Conservation (phyloP, 2,329 filamentous ascomycete genomes). For the Neurospora sp. region DNA sequence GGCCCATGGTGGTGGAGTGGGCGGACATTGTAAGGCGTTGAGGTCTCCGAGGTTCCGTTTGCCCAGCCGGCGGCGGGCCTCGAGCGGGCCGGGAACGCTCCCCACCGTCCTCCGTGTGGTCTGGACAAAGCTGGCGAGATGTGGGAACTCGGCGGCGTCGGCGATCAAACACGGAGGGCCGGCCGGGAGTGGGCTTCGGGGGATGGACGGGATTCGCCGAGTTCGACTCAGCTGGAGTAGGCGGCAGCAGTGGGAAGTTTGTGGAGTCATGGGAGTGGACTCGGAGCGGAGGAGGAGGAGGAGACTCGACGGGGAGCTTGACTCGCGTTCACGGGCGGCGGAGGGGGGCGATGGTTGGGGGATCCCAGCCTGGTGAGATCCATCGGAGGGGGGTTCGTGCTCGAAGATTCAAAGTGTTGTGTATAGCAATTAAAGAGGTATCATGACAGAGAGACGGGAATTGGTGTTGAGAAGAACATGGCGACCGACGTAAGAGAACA, state of each 20-base stretch:
- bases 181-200: neutral
- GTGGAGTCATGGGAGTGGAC: slow-evolving; percentile 29
- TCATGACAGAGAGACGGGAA: neutral
- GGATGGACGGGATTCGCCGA: neutral
- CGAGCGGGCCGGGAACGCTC: slow-evolving; percentile 43
- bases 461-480: neutral
- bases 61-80: slow-evolving; percentile 42
- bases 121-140: neutral
- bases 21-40: slow-evolving; percentile 29
- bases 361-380: slow-evolving; percentile 1
- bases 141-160: neutral
- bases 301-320: neutral
- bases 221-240: slow-evolving; percentile 26
- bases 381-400: neutral
- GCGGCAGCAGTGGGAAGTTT: slow-evolving; percentile 38
- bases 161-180: neutral
- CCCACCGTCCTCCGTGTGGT: slow-evolving; percentile 21
- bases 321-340: neutral
- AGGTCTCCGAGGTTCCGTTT: slow-evolving; percentile 45
- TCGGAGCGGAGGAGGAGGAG: slow-evolving; percentile 4
- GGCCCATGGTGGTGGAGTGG: slow-evolving; percentile 35
- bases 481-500: neutral
- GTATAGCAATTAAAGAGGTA: neutral
- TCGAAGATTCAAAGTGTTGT: neutral
- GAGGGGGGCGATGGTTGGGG: neutral